These are phyloP conservation scores for Colletotrichum gloeosporioides DNA, from an alignment of 2,329 filamentous ascomycete genomes.

Conservation along the genomic window DNA sequence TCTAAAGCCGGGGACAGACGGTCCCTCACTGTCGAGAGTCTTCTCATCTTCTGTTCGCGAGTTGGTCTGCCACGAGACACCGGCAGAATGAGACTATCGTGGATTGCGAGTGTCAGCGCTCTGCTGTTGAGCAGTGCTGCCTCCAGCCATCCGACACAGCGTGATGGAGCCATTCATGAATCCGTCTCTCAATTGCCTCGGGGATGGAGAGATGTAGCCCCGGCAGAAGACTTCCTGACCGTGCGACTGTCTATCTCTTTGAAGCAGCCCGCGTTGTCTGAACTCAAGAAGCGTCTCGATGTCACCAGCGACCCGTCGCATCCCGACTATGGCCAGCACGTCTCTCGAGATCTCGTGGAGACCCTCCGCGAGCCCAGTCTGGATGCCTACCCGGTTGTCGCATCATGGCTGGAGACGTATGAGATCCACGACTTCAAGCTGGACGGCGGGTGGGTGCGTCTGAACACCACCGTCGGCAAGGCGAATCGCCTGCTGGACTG, in stretches of 20 bases:
- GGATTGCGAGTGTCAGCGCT: not conserved
- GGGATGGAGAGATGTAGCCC: not conserved
- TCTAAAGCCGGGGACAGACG: not conserved
- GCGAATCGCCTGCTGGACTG: slow-evolving; percentile 47
- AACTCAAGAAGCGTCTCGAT: slow-evolving; percentile 20
- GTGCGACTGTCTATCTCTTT: slow-evolving; percentile 14
- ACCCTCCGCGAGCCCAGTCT: slow-evolving; percentile 39
- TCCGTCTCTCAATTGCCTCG: not conserved
- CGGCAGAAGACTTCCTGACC: not conserved
- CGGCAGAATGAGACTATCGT: not conserved
- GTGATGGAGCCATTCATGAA: not conserved
- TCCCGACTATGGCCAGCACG: slow-evolving; percentile 24
- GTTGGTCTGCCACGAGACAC: not conserved
- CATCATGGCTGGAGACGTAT: slow-evolving; percentile 45
- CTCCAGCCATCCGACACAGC: not conserved
- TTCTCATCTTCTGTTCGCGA: not conserved
- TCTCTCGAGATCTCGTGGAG: slow-evolving; percentile 41
- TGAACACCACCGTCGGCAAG: slow-evolving; percentile 43
- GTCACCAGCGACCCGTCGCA: slow-evolving; percentile 21
- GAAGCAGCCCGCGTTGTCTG: slow-evolving; percentile 16
- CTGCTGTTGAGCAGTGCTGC: not conserved
- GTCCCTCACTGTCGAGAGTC: not conserved
- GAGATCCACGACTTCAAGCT: slow-evolving; percentile 37
- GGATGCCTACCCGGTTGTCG: slow-evolving; percentile 39
- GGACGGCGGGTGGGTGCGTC: slow-evolving; percentile 46